phyloP scores from a whole-genome alignment of 371 early-diverging fungal genomes.

The Lichtheimia corymbifera region DNA sequence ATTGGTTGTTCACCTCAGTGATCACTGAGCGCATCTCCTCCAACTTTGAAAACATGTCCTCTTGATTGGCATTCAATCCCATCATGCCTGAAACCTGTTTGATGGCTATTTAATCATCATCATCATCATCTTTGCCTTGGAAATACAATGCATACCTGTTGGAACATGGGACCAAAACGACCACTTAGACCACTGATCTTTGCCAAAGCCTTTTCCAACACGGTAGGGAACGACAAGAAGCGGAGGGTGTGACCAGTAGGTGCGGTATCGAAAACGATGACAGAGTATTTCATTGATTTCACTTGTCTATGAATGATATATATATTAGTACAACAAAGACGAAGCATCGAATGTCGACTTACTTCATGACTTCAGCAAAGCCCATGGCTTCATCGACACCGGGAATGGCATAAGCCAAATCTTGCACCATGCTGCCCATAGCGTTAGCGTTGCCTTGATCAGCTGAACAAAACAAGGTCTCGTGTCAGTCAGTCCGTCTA shows the following conservation, averaged over 20 bases:
- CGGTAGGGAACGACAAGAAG: constrained; percentile 96
- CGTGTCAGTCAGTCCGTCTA: background rate
- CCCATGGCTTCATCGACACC: constrained; percentile 99
- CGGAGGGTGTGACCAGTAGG: constrained; percentile 99
- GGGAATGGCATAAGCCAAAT: constrained; percentile 96
- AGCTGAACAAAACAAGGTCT: constrained; percentile 32
- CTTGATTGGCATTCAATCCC: constrained; percentile 87
- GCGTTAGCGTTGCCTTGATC: constrained; percentile 66
- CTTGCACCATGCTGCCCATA: constrained; percentile 90
- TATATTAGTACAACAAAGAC: background rate
- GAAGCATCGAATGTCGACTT: constrained; percentile 18
- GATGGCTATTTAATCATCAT: background rate
- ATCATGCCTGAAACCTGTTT: constrained; percentile 91
- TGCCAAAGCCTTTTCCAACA: constrained; percentile 94
- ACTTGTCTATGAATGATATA: constrained; percentile 64
- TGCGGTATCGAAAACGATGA: constrained; percentile 98
- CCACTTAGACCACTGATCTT: constrained; percentile 93
- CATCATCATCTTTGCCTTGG: background rate
- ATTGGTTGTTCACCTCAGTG: constrained; percentile 96
- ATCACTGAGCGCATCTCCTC: constrained; percentile 93
- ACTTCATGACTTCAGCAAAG: constrained; percentile 99
- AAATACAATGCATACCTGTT: constrained; percentile 55
- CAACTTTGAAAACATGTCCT: constrained; percentile 94
- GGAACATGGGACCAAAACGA: constrained; percentile 93
- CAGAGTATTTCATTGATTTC: constrained; percentile 97